Conservation (phyloP, 148 eudicot genomes). For the Fagopyrum homotropicum region DNA sequence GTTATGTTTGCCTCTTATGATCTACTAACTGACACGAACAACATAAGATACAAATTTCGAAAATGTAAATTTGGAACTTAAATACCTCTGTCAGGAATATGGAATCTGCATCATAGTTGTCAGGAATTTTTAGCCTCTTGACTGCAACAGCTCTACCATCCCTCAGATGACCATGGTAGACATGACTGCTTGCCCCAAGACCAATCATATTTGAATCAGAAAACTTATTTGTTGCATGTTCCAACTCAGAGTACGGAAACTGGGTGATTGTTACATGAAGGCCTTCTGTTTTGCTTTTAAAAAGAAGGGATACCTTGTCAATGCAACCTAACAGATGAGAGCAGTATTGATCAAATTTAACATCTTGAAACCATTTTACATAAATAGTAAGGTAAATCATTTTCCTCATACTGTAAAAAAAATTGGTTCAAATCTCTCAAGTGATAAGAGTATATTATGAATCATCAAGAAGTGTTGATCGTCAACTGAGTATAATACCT, state of each 20-base stretch:
- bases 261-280: conserved; percentile 49
- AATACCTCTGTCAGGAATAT: conserved; percentile 71
- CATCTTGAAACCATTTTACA: neutral
- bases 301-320: conserved; percentile 24
- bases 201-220: conserved; percentile 70
- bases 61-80: neutral
- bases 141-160: conserved; percentile 77
- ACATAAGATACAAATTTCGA: neutral
- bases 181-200: conserved; percentile 88
- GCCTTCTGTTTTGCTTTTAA: conserved; percentile 35
- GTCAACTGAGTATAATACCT: conserved; percentile 29
- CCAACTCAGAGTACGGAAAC: conserved; percentile 75
- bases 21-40: neutral
- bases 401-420: neutral
- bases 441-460: neutral
- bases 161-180: conserved; percentile 63
- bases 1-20: neutral
- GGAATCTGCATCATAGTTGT: conserved; percentile 56
- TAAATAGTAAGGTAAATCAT: neutral
- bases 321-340: conserved; percentile 11
- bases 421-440: neutral
- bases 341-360: neutral
- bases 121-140: conserved; percentile 53
- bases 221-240: conserved; percentile 75
- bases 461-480: neutral